Conservation (phyloP, 768 basidiomycete species). For the Leucocoprinus birnbaumii region DNA sequence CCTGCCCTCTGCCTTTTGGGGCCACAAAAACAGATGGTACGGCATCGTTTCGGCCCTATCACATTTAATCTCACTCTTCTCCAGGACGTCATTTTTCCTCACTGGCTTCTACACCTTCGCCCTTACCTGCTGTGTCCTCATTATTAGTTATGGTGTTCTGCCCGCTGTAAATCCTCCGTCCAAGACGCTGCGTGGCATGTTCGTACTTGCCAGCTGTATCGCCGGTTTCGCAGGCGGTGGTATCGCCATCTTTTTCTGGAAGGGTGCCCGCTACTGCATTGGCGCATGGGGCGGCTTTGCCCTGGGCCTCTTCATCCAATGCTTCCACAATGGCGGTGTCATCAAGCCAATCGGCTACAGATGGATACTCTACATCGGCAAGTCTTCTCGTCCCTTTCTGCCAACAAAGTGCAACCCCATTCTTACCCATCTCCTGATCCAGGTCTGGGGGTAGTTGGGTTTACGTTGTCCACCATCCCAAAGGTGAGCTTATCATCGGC, state of each 20-base stretch:
- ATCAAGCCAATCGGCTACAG: conserved; percentile 74
- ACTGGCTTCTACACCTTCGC: conserved; percentile 89
- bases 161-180: conserved; percentile 81
- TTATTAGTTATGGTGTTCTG: conserved; percentile 84
- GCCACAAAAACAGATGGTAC: conserved; percentile 94
- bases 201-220: conserved; percentile 77
- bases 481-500: conserved; percentile 37
- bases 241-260: conserved; percentile 90
- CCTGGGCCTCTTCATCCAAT: conserved; percentile 84
- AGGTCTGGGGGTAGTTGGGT: conserved; percentile 76
- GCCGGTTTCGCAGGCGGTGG: conserved; percentile 84
- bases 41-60: conserved; percentile 22
- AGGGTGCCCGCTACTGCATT: conserved; percentile 79
- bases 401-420: conserved; percentile 11
- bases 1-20: conserved; percentile 85
- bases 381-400: conserved; percentile 18
- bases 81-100: conserved; percentile 91
- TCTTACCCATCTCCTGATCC: conserved; percentile 18
- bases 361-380: conserved; percentile 90
- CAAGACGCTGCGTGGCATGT: conserved; percentile 81
- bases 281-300: conserved; percentile 88
- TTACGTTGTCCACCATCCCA: conserved; percentile 81
- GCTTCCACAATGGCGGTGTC: conserved; percentile 78
- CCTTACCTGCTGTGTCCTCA: conserved; percentile 83
- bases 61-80: conserved; percentile 16